Evolutionary conservation across 2,329 filamentous ascomycete genomes (phyloP).

Genomic region (Paecilomyces niveus): DNA sequence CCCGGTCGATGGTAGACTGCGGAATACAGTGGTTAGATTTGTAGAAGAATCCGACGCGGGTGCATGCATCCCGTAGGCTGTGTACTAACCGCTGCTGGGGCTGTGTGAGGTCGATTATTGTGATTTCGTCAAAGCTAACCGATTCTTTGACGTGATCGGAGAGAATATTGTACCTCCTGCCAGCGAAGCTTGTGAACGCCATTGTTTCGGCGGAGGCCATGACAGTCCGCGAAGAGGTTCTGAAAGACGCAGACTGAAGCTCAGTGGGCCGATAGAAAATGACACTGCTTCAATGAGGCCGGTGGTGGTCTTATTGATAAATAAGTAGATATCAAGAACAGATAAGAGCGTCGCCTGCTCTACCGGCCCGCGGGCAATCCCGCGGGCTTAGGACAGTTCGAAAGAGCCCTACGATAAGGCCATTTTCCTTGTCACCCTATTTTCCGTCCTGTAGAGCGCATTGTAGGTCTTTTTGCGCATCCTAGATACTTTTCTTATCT

Average conservation of each 20-base stretch:
- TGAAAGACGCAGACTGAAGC: not conserved
- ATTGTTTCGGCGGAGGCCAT: not conserved
- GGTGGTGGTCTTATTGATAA: not conserved
- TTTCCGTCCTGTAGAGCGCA: not conserved
- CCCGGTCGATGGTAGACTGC: slow-evolving; percentile 2
- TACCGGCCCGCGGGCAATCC: slow-evolving; percentile 1
- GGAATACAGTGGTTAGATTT: slow-evolving; percentile 11
- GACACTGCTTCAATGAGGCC: not conserved
- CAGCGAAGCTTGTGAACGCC: slow-evolving; percentile 4
- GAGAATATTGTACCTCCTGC: slow-evolving; percentile 3
- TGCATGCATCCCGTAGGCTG: slow-evolving; percentile 31
- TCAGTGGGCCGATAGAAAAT: not conserved
- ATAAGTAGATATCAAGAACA: not conserved
- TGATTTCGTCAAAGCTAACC: slow-evolving; percentile 23
- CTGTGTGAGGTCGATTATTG: slow-evolving; percentile 37
- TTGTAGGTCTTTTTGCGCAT: not conserved
- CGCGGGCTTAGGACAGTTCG: not conserved
- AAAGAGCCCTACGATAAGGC: not conserved
- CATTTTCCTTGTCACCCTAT: not conserved
- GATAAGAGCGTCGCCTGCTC: not conserved
- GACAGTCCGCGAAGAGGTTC: not conserved
- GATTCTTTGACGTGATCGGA: slow-evolving; percentile 4
- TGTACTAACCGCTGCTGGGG: slow-evolving; percentile 33
- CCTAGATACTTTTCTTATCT: not conserved
- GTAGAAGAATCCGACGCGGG: slow-evolving; percentile 42